Base-by-base conservation (phyloP, 139 green algal genomes). In the Yamagishiella unicocca region DNA sequence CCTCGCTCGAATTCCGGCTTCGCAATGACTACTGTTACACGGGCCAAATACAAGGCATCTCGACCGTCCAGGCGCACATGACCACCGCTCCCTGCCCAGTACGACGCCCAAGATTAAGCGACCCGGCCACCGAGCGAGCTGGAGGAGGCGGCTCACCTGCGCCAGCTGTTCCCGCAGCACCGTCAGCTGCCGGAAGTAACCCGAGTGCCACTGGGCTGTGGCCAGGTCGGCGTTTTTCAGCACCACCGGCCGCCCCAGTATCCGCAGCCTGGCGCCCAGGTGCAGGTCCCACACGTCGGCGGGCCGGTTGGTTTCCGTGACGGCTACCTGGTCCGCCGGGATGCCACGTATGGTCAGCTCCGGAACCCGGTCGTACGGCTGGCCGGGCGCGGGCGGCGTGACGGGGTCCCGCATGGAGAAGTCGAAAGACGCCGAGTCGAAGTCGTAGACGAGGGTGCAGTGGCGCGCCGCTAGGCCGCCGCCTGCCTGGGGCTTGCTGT, bases 221-320 rank as follows among this genome's bases (percentile, higher is more conserved):
- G 81, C 81, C 31, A 87, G 81, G 7, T 78, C 66, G 9, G 81
- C 54, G 43, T 87, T 87, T 66, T 87, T 87, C 3, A 87, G 31
- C 25, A 54, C 35, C 45, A 87, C 45, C 33, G 19, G 43, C 0
- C 45, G 43, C 6, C 81, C 81, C 45, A 87, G 64, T 33, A 87
- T 45, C 45, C 45, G 66, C 81, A 87, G 43, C 31, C 43, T 22
- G 0, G 81, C 66, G 9, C 81, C 81, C n/a, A 87, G 64, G 31
- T 87, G 81, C n/a, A 87, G 81, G 66, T 87, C 81, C 81, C 81
- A 87, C 81, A 78, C 37, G 33, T 54, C 66, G 2, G 66, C 79
- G 2, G 40, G 61, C 7, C 79, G 79, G 25, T 22, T 33, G 29
- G 40, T 85, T 27, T 85, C 79, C 1, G 27, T 38, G 19, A 85